Evolutionary conservation across 306 rosid species (phyloP).

Genomic region (Ormosia emarginata): DNA sequence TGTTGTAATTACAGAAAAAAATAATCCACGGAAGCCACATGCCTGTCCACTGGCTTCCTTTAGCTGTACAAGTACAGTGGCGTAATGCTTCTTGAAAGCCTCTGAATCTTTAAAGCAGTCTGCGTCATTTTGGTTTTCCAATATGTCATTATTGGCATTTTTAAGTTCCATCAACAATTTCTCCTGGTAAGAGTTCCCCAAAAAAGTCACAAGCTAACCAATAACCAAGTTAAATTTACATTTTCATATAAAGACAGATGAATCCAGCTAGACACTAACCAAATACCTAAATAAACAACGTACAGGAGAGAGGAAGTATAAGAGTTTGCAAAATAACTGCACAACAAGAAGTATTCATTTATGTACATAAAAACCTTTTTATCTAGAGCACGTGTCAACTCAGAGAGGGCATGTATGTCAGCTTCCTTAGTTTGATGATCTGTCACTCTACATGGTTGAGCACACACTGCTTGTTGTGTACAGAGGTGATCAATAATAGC

Average conservation of each 20-base stretch:
- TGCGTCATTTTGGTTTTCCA: slow-evolving; percentile 49
- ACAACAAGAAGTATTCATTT: background rate
- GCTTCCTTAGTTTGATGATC: slow-evolving; percentile 72
- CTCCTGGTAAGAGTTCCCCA: slow-evolving; percentile 34
- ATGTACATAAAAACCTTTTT: slow-evolving; percentile 51
- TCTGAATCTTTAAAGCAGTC: slow-evolving; percentile 50
- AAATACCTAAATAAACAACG: slow-evolving; percentile 6
- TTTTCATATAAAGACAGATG: background rate
- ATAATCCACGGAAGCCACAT: slow-evolving; percentile 81
- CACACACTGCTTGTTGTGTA: slow-evolving; percentile 33
- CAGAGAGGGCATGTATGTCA: slow-evolving; percentile 60
- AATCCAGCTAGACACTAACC: background rate
- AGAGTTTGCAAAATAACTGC: slow-evolving; percentile 9
- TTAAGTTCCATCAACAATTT: slow-evolving; percentile 57
- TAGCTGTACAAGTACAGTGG: slow-evolving; percentile 90
- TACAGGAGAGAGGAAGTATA: background rate
- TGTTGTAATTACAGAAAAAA: background rate
- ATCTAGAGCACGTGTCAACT: slow-evolving; percentile 58
- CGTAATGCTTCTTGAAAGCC: slow-evolving; percentile 64
- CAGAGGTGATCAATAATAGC: slow-evolving; percentile 34
- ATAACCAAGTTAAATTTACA: background rate
- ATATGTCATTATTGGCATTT: slow-evolving; percentile 40
- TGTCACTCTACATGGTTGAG: slow-evolving; percentile 36
- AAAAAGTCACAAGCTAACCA: background rate
- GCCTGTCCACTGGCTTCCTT: slow-evolving; percentile 98